phyloP scores from a whole-genome alignment of 305 asterid species.

The Fraxinus platypoda region DNA sequence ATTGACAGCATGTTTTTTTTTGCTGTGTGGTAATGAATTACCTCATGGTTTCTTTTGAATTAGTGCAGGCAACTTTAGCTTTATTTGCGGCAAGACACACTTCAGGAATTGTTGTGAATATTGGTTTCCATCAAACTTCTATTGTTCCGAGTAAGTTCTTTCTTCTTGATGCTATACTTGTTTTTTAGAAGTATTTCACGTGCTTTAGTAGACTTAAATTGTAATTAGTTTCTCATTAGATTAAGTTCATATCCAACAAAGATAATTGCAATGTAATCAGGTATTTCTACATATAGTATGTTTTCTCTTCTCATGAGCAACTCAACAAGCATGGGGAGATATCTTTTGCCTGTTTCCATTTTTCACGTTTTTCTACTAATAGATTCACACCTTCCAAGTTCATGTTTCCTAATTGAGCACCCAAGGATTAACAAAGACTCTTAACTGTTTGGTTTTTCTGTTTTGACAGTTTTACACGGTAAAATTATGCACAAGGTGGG shows the following conservation, averaged over 20 bases:
- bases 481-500: slow-evolving; percentile 87
- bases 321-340: not conserved
- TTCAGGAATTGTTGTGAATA: slow-evolving; percentile 91
- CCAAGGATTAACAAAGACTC: not conserved
- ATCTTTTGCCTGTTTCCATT: not conserved
- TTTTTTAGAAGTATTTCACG: slow-evolving; percentile 7
- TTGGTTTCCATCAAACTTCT: slow-evolving; percentile 91
- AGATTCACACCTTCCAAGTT: not conserved
- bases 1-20: slow-evolving; percentile 12
- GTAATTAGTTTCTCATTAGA: not conserved
- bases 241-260: not conserved
- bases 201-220: not conserved
- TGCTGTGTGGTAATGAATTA: slow-evolving; percentile 4
- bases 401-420: not conserved
- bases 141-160: slow-evolving; percentile 80
- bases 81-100: slow-evolving; percentile 83
- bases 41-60: not conserved
- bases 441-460: slow-evolving; percentile 11
- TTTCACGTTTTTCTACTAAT: not conserved
- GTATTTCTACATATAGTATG: not conserved
- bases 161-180: slow-evolving; percentile 5
- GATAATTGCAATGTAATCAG: not conserved
- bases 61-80: slow-evolving; percentile 84
- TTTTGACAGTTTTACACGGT: slow-evolving; percentile 67
- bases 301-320: not conserved